phyloP scores from a whole-genome alignment of 257 asterid genomes.

The Buddleja alternifolia region DNA sequence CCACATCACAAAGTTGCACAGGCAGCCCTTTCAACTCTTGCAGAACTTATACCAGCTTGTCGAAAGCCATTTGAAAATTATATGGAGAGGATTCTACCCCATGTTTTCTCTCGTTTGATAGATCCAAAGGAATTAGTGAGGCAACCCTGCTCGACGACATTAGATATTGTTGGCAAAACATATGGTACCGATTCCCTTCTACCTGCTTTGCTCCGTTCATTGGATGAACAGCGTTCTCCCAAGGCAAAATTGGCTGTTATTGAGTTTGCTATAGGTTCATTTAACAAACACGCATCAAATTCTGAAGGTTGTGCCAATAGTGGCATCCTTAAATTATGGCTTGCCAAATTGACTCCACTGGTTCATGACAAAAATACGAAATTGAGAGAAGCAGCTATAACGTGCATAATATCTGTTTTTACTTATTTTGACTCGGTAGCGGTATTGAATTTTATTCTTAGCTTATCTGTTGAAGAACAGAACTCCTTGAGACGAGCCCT shows the following conservation, averaged over 20 bases:
- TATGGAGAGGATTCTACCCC: conserved; percentile 97
- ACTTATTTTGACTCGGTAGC: conserved; percentile 81
- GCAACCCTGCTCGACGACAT: conserved; percentile 91
- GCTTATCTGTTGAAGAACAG: conserved; percentile 95
- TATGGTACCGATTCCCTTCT: conserved; percentile 91
- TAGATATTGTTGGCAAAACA: conserved; percentile 91
- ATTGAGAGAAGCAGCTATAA: conserved; percentile 90
- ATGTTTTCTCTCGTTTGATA: conserved; percentile 94
- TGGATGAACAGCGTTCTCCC: conserved; percentile 99
- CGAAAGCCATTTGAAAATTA: conserved; percentile 95
- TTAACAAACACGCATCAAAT: conserved; percentile 76
- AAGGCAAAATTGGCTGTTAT: conserved; percentile 98
- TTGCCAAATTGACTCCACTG: conserved; percentile 85
- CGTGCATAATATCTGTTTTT: conserved; percentile 88
- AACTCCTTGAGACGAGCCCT: conserved; percentile 94
- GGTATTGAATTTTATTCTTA: conserved; percentile 82
- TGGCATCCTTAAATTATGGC: conserved; percentile 97
- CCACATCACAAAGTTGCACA: conserved; percentile 99
- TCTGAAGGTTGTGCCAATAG: conserved; percentile 82
- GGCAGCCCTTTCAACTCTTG: conserved; percentile 97
- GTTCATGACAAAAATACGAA: conserved; percentile 91
- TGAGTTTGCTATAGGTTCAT: conserved; percentile 90
- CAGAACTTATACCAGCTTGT: conserved; percentile 95
- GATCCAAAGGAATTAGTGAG: conserved; percentile 97
- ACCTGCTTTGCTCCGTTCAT: conserved; percentile 93